Evolutionary conservation across 345 rosid species (phyloP), one percentile per base, ranked within the genome.

Genomic region (Durio zibethinus): DNA sequence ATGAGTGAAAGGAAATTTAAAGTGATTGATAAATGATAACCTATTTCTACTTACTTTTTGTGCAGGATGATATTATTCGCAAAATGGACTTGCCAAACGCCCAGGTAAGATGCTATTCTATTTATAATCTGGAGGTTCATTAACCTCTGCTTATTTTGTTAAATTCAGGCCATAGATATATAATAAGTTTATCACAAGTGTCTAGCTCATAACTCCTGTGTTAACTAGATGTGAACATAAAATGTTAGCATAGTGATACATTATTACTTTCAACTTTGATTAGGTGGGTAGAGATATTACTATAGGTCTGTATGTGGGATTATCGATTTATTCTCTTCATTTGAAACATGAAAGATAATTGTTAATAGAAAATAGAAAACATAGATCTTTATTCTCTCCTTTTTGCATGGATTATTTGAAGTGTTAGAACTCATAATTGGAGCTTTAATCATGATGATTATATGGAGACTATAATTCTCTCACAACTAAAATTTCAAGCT

Each of bases 81-180:
- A 81, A 74, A 71, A 82, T 91, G 82, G 92, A 90, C 77, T 92
- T 87, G 33, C 82, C 92, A 75, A 92, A 92, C 76, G 97, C 94
- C 29, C 92, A 90, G 97, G 96, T 92, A 90, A 36, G 68, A 23
- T 27, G 18, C 10, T 54, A n/a, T 54, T 54, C 4, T 10, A 56
- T 56, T 8, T 54, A 54, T 7, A n/a, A 53, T 53, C 10, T 7
- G 10, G 7, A 53, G 25, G n/a, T 53, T 53, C 23, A 48, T 16
- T 4, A 12, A 53, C 9, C 27, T 54, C 27, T 54, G 27, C 27
- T 21, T n/a, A 54, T n/a, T n/a, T 20, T 21, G 60, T n/a, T 54
- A 54, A 7, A 54, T n/a, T 54, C 27, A n/a, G 4, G 4, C 23
- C 27, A 54, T 54, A 7, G 9, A 54, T 54, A 21, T 54, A 8